Conservation (phyloP, 331 rosid genomes). For the Rhamnella rubrinervis region DNA sequence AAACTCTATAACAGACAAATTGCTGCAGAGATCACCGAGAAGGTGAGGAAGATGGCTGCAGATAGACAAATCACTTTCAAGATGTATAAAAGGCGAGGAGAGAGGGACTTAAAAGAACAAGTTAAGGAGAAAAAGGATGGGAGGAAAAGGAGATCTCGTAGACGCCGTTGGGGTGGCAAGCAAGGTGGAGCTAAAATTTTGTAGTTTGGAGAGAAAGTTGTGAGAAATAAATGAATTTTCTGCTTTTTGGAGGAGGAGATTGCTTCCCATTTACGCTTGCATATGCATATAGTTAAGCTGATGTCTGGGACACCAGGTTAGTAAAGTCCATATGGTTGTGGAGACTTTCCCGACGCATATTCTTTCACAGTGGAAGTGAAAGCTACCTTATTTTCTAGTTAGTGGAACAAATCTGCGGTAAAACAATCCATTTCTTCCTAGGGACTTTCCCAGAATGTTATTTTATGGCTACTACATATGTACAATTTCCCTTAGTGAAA, state of each 20-base stretch:
- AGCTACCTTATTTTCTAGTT: no score
- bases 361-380: no score
- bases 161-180: slow-evolving; percentile 48
- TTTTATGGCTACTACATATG: no score
- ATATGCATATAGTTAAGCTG: no score
- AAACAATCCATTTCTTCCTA: no score
- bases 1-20: slow-evolving; percentile 64
- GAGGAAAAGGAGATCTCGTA: slow-evolving; percentile 67
- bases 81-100: slow-evolving; percentile 82
- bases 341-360: no score
- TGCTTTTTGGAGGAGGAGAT: not conserved
- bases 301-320: no score
- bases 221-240: not conserved
- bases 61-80: slow-evolving; percentile 69
- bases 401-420: no score
- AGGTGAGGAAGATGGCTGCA: slow-evolving; percentile 89
- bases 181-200: slow-evolving; percentile 35
- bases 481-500: no score
- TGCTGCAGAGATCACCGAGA: slow-evolving; percentile 79
- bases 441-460: no score
- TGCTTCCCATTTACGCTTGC: no score
- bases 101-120: slow-evolving; percentile 70
- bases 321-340: no score
- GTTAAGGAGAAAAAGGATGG: slow-evolving; percentile 62
- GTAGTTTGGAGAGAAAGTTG: slow-evolving; percentile 33